Evolutionary conservation across 371 early-diverging fungal genomes (phyloP).

Genomic region (Mucor circinelloides): DNA sequence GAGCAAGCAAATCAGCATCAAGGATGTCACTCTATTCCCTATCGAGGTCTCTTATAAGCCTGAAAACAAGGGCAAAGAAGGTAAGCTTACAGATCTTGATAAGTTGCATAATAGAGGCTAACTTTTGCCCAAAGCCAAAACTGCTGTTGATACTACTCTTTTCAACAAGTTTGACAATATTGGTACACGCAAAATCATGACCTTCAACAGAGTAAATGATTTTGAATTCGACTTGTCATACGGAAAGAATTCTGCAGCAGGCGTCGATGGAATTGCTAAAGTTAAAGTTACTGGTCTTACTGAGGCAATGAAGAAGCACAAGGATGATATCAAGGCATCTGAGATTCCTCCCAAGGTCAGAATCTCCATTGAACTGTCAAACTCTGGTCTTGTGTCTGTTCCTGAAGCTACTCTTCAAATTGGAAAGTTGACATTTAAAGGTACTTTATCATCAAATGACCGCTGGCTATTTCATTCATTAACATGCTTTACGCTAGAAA

Average conservation of each 20-base stretch:
- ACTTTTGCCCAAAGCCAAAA: not conserved
- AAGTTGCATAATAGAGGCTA: not conserved
- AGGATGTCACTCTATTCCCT: conserved; percentile 79
- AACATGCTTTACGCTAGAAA: conserved; percentile 35
- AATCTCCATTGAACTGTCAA: conserved; percentile 71
- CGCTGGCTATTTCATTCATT: not conserved
- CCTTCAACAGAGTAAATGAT: conserved; percentile 79
- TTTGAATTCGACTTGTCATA: conserved; percentile 78
- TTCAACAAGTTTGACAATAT: conserved; percentile 68
- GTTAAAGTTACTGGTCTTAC: conserved; percentile 75
- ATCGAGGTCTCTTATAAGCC: conserved; percentile 73
- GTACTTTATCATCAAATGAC: conserved; percentile 6
- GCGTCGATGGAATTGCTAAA: conserved; percentile 52
- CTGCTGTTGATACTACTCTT: conserved; percentile 52
- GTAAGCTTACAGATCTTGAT: conserved; percentile 9
- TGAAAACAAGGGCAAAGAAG: conserved; percentile 54
- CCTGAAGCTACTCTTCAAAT: conserved; percentile 59
- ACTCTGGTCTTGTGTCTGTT: conserved; percentile 68
- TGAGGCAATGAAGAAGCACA: conserved; percentile 67
- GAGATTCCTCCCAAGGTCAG: conserved; percentile 80
- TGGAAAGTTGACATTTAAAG: conserved; percentile 49
- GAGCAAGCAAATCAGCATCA: conserved; percentile 78
- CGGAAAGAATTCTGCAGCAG: conserved; percentile 39
- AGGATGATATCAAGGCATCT: conserved; percentile 49
- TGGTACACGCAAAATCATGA: conserved; percentile 83